phyloP scores from a whole-genome alignment of 2,329 filamentous ascomycete species.

The Sclerotinia subarctica region DNA sequence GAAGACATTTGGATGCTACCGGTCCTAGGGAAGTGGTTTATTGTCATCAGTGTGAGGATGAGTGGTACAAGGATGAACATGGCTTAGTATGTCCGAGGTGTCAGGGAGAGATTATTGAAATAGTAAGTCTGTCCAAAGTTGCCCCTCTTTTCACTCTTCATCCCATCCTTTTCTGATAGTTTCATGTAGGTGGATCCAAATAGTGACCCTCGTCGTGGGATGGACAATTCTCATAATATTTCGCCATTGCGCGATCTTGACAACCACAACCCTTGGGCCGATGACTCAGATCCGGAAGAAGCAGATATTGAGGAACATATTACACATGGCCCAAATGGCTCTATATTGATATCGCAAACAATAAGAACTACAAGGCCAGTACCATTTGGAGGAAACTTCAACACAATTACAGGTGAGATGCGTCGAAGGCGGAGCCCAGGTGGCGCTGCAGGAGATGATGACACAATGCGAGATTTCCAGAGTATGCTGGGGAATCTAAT shows the following conservation, averaged over 20 bases:
- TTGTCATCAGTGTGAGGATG: conserved; percentile 76
- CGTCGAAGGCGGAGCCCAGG: conserved; percentile 17
- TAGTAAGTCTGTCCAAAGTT: conserved; percentile 56
- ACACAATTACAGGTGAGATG: too few species aligned
- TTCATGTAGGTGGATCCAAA: conserved; percentile 48
- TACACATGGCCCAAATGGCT: conserved; percentile 34
- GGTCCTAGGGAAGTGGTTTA: conserved; percentile 68
- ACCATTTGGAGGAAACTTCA: background rate
- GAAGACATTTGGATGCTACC: conserved; percentile 49
- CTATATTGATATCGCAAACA: conserved; percentile 34
- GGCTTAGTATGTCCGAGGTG: conserved; percentile 76
- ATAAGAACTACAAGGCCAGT: conserved; percentile 25
- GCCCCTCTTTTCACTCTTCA: background rate
- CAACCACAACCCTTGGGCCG: conserved; percentile 36
- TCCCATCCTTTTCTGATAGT: conserved; percentile 32
- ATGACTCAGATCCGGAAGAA: conserved; percentile 56
- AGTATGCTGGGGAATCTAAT: conserved; percentile 47
- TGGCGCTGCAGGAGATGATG: conserved; percentile 24
- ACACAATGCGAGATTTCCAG: conserved; percentile 41
- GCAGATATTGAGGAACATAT: conserved; percentile 53
- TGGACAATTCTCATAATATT: conserved; percentile 28
- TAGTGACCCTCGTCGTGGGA: conserved; percentile 59
- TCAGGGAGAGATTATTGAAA: conserved; percentile 74
- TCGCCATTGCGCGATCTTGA: conserved; percentile 26
- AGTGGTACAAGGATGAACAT: conserved; percentile 74